phyloP scores from a whole-genome alignment of 768 basidiomycete genomes.

The Plicaturopsis crispa region DNA sequence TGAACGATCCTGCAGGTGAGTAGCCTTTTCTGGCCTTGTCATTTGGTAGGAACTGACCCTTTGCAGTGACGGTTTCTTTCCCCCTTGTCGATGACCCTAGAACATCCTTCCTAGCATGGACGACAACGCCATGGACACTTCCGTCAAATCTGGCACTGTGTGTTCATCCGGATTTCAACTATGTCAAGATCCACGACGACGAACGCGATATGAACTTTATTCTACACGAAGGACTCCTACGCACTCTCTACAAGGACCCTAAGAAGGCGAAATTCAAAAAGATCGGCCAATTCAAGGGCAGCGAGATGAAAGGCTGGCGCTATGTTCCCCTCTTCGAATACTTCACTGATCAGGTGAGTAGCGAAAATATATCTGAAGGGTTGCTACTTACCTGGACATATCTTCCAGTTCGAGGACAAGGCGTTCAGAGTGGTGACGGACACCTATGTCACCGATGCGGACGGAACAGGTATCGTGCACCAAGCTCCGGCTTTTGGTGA shows the following conservation, averaged over 20 bases:
- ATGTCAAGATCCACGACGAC: constrained; percentile 93
- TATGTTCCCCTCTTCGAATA: constrained; percentile 95
- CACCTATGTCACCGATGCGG: constrained; percentile 86
- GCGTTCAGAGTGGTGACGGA: constrained; percentile 88
- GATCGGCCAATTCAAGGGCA: constrained; percentile 78
- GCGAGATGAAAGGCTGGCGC: constrained; percentile 93
- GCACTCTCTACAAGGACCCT: constrained; percentile 90
- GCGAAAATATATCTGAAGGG: not conserved
- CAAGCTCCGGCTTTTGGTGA: constrained; percentile 98
- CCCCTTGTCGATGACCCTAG: constrained; percentile 88
- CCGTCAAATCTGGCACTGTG: constrained; percentile 94
- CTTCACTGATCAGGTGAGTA: constrained; percentile 82
- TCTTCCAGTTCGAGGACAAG: constrained; percentile 72
- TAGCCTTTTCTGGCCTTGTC: constrained; percentile 2
- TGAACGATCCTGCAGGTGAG: constrained; percentile 86
- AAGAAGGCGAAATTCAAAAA: constrained; percentile 97
- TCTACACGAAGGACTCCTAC: constrained; percentile 79
- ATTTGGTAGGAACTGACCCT: not conserved
- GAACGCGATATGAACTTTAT: constrained; percentile 86
- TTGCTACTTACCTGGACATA: constrained; percentile 3
- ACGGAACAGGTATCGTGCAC: constrained; percentile 98
- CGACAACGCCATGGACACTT: constrained; percentile 97
- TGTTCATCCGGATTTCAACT: constrained; percentile 92
- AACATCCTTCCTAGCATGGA: constrained; percentile 93
- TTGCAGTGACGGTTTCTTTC: constrained; percentile 82